Evolutionary conservation across 495 filamentous ascomycete genomes (phyloP), one percentile per base, ranked within the genome.

Genomic region (Achaetomiella virescens): DNA sequence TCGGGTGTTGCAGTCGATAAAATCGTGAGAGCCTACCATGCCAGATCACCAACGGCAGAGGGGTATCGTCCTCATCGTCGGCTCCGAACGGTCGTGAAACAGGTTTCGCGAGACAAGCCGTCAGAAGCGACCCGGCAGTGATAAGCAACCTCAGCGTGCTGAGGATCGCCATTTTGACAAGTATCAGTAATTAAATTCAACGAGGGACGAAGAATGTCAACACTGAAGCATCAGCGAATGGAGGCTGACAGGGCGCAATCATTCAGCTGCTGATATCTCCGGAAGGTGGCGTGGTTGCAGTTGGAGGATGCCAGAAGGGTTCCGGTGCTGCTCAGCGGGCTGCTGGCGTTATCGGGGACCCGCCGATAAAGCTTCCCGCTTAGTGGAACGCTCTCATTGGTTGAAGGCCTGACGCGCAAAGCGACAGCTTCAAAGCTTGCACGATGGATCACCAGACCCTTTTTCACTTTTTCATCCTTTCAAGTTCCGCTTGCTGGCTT

Each of bases 31-130:
- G 14, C 36, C 87, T 78, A 61, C 89, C 91, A 69, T 98, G 93
- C 93, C 93, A 98, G 66, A 97, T 88, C 14, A 98, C 79, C 17
- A 98, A 75, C 0, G 93, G 93, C 33, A 95, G 79, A 6, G 88
- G 88, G 1, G 77, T 81, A 55, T 81, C 78, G 62, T 78, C 68
- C 14, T 69, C 67, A 43, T 74, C 70, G 61, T 61, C 62, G 36
- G 58, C 55, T 17, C 47, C 46, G 14, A 50, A 42, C 2, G 15
- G 57, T 43, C 58, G 57, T 11, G 54, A 38, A 5, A 63, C 12
- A 10, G 67, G 65, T 18, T 57, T 62, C 15, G 69, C 67, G 6
- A 68, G 25, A 6, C 63, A 52, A 7, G 61, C 48, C 14, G 58
- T 50, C 20, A 70, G 42, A 18, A 71, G 65, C 46, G 66, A 66